phyloP scores from a whole-genome alignment of 108 stramenopile genomes.

The Nitzschia sp. region DNA sequence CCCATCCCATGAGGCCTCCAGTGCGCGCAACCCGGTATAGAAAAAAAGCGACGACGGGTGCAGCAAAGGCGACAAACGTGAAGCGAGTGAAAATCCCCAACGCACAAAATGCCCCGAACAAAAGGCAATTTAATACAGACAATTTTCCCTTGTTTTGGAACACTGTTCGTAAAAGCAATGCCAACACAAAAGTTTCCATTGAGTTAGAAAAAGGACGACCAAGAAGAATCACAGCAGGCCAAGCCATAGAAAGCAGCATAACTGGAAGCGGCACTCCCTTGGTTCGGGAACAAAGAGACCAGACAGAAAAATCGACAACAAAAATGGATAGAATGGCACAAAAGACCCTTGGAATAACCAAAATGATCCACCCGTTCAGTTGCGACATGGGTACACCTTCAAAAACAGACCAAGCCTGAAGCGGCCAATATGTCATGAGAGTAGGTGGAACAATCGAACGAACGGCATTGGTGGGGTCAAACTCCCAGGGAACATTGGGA shows the following conservation, averaged over 20 bases:
- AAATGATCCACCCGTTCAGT: slow-evolving; percentile 59
- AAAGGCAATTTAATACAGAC: slow-evolving; percentile 15
- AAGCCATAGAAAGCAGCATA: slow-evolving; percentile 61
- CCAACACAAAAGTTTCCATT: slow-evolving; percentile 68
- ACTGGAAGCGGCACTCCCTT: slow-evolving; percentile 34
- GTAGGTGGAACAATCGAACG: slow-evolving; percentile 70
- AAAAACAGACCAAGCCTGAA: slow-evolving; percentile 40
- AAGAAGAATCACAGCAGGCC: slow-evolving; percentile 62
- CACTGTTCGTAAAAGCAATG: slow-evolving; percentile 48
- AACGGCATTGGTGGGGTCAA: slow-evolving; percentile 68
- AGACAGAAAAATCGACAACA: slow-evolving; percentile 58
- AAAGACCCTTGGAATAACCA: slow-evolving; percentile 63
- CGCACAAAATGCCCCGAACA: slow-evolving; percentile 54
- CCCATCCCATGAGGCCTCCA: slow-evolving; percentile 10
- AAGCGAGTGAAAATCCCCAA: slow-evolving; percentile 73
- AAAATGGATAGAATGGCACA: slow-evolving; percentile 61
- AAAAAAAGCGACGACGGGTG: slow-evolving; percentile 48
- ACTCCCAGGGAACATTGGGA: slow-evolving; percentile 69
- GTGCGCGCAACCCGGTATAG: slow-evolving; percentile 24
- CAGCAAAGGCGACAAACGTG: slow-evolving; percentile 73
- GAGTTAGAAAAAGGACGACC: slow-evolving; percentile 77
- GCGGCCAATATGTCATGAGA: slow-evolving; percentile 65
- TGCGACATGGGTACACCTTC: slow-evolving; percentile 20
- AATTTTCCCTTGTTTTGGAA: background rate
- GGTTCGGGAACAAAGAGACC: slow-evolving; percentile 18